Percentiles rank a stretch among this genome's conserved stretches.
phyloP scores from a whole-genome alignment of 2,329 filamentous ascomycete genomes.

The Sarocladium oryzae region DNA sequence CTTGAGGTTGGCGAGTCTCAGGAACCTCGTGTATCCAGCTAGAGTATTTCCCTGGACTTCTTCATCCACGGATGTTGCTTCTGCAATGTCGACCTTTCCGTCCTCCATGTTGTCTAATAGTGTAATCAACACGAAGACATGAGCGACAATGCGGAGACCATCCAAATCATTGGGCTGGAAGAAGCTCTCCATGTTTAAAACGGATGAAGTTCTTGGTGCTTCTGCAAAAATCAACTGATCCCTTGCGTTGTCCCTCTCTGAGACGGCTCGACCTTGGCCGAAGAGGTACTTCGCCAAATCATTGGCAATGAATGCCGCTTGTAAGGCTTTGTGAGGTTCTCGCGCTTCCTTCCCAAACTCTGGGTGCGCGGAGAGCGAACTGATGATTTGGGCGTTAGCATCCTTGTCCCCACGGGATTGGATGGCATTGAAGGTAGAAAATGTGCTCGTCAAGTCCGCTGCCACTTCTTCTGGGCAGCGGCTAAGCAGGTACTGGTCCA shows the following conservation, averaged over 20 bases:
- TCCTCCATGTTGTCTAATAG: slow-evolving; percentile 57
- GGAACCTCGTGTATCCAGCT: slow-evolving; percentile 72
- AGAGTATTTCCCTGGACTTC: slow-evolving; percentile 63
- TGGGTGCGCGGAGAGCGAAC: slow-evolving; percentile 49
- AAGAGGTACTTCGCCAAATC: slow-evolving; percentile 51
- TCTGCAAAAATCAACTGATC: not conserved
- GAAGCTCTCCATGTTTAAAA: slow-evolving; percentile 31
- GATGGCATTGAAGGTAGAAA: slow-evolving; percentile 58
- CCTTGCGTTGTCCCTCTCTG: not conserved
- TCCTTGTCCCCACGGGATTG: slow-evolving; percentile 55
- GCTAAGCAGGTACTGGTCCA: slow-evolving; percentile 62
- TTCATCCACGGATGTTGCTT: not conserved
- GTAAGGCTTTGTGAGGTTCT: slow-evolving; percentile 66
- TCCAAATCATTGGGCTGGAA: slow-evolving; percentile 53
- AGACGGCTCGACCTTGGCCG: slow-evolving; percentile 44
- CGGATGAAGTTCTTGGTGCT: not conserved
- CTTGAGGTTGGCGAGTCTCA: slow-evolving; percentile 65
- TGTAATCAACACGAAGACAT: slow-evolving; percentile 59
- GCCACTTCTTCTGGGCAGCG: slow-evolving; percentile 47
- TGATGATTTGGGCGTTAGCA: slow-evolving; percentile 42
- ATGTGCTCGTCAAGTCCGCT: slow-evolving; percentile 49
- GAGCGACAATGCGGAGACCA: slow-evolving; percentile 61
- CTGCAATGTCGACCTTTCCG: not conserved
- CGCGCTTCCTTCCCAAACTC: slow-evolving; percentile 52
- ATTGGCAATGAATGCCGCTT: slow-evolving; percentile 66